Evolutionary conservation across 2,329 filamentous ascomycete species (phyloP).

Genomic region (Bipolaris zeicola): DNA sequence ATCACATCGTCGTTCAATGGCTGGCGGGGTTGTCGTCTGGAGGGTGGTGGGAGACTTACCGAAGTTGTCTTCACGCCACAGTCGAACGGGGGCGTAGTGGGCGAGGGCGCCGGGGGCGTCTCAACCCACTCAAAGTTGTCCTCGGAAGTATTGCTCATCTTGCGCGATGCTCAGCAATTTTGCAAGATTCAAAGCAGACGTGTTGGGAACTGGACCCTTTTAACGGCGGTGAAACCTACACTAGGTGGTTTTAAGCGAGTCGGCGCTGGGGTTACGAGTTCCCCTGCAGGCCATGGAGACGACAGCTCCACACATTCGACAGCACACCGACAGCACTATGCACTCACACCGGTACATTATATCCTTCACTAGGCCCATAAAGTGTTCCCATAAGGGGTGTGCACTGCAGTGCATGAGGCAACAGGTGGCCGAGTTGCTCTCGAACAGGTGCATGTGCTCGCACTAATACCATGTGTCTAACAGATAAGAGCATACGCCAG

Average conservation of each 20-base stretch:
- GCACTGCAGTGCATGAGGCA: background rate
- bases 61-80: constrained; percentile 67
- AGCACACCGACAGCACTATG: constrained; percentile 11
- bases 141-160: constrained; percentile 51
- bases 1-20: constrained; percentile 37
- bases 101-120: constrained; percentile 63
- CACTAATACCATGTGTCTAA: background rate
- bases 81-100: constrained; percentile 58
- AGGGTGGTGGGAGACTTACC: constrained; percentile 51
- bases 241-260: constrained; percentile 24
- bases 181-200: constrained; percentile 30
- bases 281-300: constrained; percentile 17
- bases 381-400: background rate
- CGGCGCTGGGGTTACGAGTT: constrained; percentile 19
- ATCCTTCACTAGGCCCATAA: background rate
- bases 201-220: constrained; percentile 37
- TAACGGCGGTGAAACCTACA: constrained; percentile 35
- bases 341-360: constrained; percentile 2
- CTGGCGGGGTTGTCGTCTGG: constrained; percentile 26
- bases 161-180: constrained; percentile 42
- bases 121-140: constrained; percentile 70
- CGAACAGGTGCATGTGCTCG: background rate
- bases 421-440: background rate
- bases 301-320: constrained; percentile 12
- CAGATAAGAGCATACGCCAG: constrained; percentile 4